These are phyloP conservation scores for Aechmea fasciata DNA, from an alignment of 176 grass and related monocot genomes.

Conservation along the genomic window DNA sequence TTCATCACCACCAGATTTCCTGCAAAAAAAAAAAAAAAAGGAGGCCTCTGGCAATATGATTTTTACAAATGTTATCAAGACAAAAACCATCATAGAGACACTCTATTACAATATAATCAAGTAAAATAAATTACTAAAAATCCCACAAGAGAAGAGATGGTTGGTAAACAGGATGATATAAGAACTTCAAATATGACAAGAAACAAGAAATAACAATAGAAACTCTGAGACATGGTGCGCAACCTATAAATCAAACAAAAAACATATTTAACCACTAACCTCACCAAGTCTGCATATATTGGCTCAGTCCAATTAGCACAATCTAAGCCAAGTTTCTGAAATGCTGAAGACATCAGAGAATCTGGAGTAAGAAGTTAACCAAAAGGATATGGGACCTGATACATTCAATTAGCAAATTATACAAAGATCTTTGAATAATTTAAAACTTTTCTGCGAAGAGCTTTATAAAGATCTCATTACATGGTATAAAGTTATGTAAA, in stretches of 20 bases:
- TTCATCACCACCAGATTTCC: constrained; percentile 82
- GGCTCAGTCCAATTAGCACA: constrained; percentile 95
- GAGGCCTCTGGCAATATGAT: neutral
- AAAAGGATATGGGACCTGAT: neutral
- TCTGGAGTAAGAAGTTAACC: constrained; percentile 11
- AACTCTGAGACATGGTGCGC: neutral
- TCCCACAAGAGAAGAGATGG: constrained; percentile 12
- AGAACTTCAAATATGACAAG: neutral
- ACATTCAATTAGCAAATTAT: neutral
- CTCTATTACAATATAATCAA: constrained; percentile 10
- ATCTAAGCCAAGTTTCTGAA: constrained; percentile 82
- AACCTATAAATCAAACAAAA: neutral
- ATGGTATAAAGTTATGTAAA: neutral
- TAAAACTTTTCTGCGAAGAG: no score
- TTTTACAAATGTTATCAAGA: neutral
- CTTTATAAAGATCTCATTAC: neutral
- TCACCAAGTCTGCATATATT: constrained; percentile 78
- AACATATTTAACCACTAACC: constrained; percentile 35
- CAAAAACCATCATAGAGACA: neutral
- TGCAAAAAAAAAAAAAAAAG: constrained; percentile 31
- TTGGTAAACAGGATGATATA: neutral
- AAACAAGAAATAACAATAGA: constrained; percentile 5
- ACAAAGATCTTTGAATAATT: no score
- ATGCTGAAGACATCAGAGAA: constrained; percentile 35
- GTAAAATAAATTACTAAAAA: constrained; percentile 6